Evolutionary conservation across 2,329 filamentous ascomycete species (phyloP), one percentile per base, ranked within the genome.

Genomic region (Stromatinia cepivora): DNA sequence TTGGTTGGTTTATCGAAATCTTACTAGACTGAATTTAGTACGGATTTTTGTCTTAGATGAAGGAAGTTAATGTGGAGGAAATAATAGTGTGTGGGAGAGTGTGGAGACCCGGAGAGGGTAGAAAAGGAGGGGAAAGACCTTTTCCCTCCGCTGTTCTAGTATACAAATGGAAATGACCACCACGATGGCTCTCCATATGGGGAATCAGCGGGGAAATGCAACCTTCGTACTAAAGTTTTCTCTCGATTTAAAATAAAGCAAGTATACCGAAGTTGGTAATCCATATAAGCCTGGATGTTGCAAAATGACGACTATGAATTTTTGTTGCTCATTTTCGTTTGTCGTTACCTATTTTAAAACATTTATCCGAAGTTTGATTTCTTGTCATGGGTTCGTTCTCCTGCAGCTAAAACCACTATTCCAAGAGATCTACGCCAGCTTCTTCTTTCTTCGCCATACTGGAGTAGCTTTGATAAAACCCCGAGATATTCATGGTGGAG

Each of bases 91-190:
- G 39, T 61, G 39, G 11, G 25, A 46, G 20, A 61, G 17, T 61
- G 25, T 61, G 36, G 54, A 57, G 34, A 13, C 45, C 59, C 58
- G 45, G 58, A 62, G 58, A 34, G 15, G 36, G 20, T 34, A n/a
- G 15, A 61, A 42, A 39, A 36, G 11, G 56, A 42, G 66, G 66
- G 34, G 48, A 67, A 67, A 62, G 36, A 28, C 34, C 61, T 63
- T 63, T 59, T 46, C 59, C 59, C 13, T 50, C 31, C 25, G 11
- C 34, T 48, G 45, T 25, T n/a, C 59, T n/a, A 25, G 59, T 39
- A 25, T 36, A 22, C 22, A 31, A 34, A 15, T 63, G 45, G 45
- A 63, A 31, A 54, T 25, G 48, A 53, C 22, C 50, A 4, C 56
- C 56, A 28, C 53, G 56, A 39, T 25, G 31, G n/a, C n/a, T 63